These are phyloP conservation scores for Phytophthora ohioensis DNA, from an alignment of 352 stramenopile genomes.

Conservation along the genomic window DNA sequence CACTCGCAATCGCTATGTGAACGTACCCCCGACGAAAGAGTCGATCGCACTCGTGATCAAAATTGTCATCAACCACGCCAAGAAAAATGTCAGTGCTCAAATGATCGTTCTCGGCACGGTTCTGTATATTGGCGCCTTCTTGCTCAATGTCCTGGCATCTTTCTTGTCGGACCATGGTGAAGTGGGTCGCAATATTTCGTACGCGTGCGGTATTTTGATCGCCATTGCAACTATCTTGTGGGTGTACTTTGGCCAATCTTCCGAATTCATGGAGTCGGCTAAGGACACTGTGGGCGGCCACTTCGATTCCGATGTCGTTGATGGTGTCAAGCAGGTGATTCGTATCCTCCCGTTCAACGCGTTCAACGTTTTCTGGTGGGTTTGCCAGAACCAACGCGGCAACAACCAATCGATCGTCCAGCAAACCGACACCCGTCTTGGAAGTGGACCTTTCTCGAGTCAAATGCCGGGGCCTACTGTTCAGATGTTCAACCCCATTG, in stretches of 20 bases:
- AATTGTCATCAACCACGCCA: slow-evolving; percentile 42
- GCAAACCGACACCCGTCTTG: slow-evolving; percentile 64
- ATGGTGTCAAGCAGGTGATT: slow-evolving; percentile 66
- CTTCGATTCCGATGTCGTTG: slow-evolving; percentile 51
- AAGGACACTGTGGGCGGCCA: slow-evolving; percentile 49
- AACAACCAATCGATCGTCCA: slow-evolving; percentile 79
- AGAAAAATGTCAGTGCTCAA: slow-evolving; percentile 34
- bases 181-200: slow-evolving; percentile 54
- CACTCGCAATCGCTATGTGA: slow-evolving; percentile 57
- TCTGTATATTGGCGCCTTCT: slow-evolving; percentile 47
- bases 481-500: slow-evolving; percentile 57
- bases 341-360: slow-evolving; percentile 39
- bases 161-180: slow-evolving; percentile 50
- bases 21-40: slow-evolving; percentile 42
- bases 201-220: slow-evolving; percentile 43
- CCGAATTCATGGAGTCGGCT: slow-evolving; percentile 51
- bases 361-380: slow-evolving; percentile 70
- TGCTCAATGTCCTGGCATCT: slow-evolving; percentile 61
- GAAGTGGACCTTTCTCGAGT: slow-evolving; percentile 35
- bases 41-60: slow-evolving; percentile 54
- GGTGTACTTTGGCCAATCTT: slow-evolving; percentile 55
- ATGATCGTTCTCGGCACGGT: slow-evolving; percentile 47
- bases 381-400: slow-evolving; percentile 64
- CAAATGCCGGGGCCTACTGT: slow-evolving; percentile 62
- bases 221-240: slow-evolving; percentile 49